These are phyloP conservation scores for Vachellia pachyceras DNA, from an alignment of 306 rosid genomes.

Conservation along the genomic window DNA sequence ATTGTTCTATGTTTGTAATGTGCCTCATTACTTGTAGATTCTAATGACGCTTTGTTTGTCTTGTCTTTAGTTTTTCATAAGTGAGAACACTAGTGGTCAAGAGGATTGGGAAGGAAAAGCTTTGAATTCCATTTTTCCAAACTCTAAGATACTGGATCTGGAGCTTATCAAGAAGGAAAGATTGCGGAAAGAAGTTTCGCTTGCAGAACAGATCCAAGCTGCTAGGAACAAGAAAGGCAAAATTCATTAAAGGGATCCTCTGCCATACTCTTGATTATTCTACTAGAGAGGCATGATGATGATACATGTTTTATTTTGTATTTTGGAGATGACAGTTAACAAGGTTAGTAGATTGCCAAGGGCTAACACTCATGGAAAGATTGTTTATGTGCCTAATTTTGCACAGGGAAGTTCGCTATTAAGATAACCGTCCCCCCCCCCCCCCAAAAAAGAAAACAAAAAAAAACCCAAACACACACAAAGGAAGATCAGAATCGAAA, in stretches of 20 bases:
- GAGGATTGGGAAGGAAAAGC: slow-evolving; percentile 43
- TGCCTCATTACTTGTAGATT: slow-evolving; percentile 10
- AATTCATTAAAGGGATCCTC: slow-evolving; percentile 39
- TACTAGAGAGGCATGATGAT: slow-evolving; percentile 13
- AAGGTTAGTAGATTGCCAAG: background rate
- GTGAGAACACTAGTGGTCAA: slow-evolving; percentile 40
- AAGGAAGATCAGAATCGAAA: no score
- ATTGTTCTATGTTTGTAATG: background rate
- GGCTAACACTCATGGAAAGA: background rate
- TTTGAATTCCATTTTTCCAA: slow-evolving; percentile 44
- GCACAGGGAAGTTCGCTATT: background rate
- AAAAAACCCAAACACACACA: no score
- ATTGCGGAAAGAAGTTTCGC: slow-evolving; percentile 55
- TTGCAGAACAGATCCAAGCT: slow-evolving; percentile 84
- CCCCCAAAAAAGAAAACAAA: no score
- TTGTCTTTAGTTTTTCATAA: slow-evolving; percentile 53
- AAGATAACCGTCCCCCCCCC: background rate
- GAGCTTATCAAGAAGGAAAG: slow-evolving; percentile 70
- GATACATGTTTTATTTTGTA: slow-evolving; percentile 20
- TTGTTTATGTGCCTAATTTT: background rate
- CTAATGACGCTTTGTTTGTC: slow-evolving; percentile 28
- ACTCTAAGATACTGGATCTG: slow-evolving; percentile 61
- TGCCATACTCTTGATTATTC: slow-evolving; percentile 26
- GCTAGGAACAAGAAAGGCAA: slow-evolving; percentile 58
- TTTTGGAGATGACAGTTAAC: slow-evolving; percentile 26